Base-by-base conservation (phyloP, 1,284 basidiomycete genomes). In the Cutaneotrichosporon mucoides region DNA sequence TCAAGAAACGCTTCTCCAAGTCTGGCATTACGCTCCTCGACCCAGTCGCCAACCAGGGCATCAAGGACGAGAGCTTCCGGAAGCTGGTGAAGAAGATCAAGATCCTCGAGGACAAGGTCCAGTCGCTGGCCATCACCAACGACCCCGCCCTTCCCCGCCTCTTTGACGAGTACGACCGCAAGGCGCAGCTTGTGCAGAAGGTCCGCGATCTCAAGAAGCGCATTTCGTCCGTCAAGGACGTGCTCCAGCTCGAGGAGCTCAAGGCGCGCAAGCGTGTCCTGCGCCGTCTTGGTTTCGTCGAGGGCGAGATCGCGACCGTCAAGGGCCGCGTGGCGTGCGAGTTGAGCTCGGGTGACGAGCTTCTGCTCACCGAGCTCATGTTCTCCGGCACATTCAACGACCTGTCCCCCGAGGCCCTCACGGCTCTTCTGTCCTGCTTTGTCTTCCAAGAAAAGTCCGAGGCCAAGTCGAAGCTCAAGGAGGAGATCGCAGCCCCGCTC, bases 291-390 rank as follows among this genome's bases (percentile, higher is more conserved):
- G 94, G 90, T 0, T 99, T 99, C 80, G 94, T 92, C 0, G 77
- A 86, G 3, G 85, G 88, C 3, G 96, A 98, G 74, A 95, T 99
- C 55, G 92, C 98, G 11, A 94, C 98, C 74, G 88, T 95, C 83
- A 99, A 99, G 79, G 96, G 96, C 1, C 84, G 96, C 46, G 96
- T 99, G 0, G 96, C 96, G 13, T 99, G 96, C 76, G 96, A 99
- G 80, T 98, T 99, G 76, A 92, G 88, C 69, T 89, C 94, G 1
- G 96, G 96, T 11, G 96, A 99, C 73, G 96, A 99, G 79, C 79
- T 99, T 51, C 82, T 99, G 36, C 82, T 99, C 62, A 99, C 96
- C 0, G 96, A 99, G 77, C 84, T 99, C 74, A 89, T 99, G 66
- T 99, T 99, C 82, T 93, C 96, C 66, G 95, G 95, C 56, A 88